Evolutionary conservation across 2,329 filamentous ascomycete genomes (phyloP), one percentile per base, ranked within the genome.

Genomic region (Spiromastix sp.): DNA sequence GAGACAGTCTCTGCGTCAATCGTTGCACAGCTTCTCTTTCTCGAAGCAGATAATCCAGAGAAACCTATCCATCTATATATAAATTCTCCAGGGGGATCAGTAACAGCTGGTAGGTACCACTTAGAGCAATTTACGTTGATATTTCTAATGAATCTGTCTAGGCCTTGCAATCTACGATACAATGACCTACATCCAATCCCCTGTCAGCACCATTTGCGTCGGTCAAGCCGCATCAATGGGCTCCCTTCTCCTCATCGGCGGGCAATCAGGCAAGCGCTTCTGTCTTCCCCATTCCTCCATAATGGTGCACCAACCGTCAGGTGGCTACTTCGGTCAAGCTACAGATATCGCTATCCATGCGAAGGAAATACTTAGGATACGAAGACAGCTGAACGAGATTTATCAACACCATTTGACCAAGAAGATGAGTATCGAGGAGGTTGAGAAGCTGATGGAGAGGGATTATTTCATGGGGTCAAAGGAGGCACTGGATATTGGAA

Each of bases 41-140:
- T 98, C 59, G 93, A 98, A 70, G 91, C 89, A 51, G 91, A 98
- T 55, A 85, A 85, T 52, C 87, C 89, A 3, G 78, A 93, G 37
- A 95, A 94, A 59, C 83, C 86, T 9, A 96, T 98, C 46, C 91
- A 84, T 34, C 83, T 98, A 59, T 98, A 98, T 61, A 98, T 98
- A 60, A 94, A 98, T 66, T 93, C 85, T 0, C 89, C 89, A 0
- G 91, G 91, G 32, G 91, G 91, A 37, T 89, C 83, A 27, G 87
- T 98, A 26, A 89, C 82, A 42, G 89, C 91, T 1, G 75, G 74
- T 72, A 52, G 26, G 54, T 42, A n/a, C n/a, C n/a, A n/a, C n/a
- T n/a, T n/a, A n/a, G n/a, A 12, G 18, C 8, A 25, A 25, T 25
- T 12, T 8, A 8, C 22, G 8, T 25, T 12, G 22, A 25, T 8